Conservation (phyloP, 73 alveolate genomes). For the Symbiodinium pilosum region DNA sequence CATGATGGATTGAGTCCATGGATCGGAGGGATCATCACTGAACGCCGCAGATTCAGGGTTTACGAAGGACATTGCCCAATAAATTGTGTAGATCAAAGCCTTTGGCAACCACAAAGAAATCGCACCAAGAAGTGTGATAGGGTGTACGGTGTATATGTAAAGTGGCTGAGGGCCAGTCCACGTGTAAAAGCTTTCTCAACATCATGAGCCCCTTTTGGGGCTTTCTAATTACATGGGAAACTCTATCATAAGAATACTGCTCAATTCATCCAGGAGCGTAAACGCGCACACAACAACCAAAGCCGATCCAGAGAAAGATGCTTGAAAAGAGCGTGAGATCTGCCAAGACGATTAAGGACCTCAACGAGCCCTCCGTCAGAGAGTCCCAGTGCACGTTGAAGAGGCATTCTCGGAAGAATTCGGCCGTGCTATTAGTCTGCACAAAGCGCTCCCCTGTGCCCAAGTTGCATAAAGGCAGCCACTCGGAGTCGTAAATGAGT, state of each 20-base stretch:
- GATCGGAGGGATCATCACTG: constrained; percentile 45
- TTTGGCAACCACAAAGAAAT: no score
- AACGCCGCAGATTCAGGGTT: constrained; percentile 34
- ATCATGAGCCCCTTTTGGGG: no score
- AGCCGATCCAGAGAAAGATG: constrained; percentile 35
- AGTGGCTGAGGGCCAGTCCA: no score
- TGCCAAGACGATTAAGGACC: neutral
- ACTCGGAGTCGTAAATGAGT: constrained; percentile 29
- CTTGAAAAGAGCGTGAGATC: constrained; percentile 45
- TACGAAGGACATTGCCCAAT: constrained; percentile 75
- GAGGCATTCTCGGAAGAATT: constrained; percentile 28
- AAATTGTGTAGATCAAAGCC: constrained; percentile 36
- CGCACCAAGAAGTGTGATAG: no score
- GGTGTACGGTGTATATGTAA: no score
- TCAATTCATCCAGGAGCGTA: no score
- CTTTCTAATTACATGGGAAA: no score
- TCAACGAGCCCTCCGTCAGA: constrained; percentile 21
- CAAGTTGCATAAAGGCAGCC: constrained; percentile 90
- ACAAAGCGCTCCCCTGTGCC: constrained; percentile 75
- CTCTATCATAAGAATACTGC: no score
- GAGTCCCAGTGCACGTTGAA: constrained; percentile 69
- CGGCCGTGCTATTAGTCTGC: constrained; percentile 42
- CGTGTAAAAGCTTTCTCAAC: no score
- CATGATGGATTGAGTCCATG: constrained; percentile 88
- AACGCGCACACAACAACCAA: constrained; percentile 25